Base-by-base conservation (phyloP, 192 early-diverging fungal genomes). In the Rhizoclosmatium sp. region DNA sequence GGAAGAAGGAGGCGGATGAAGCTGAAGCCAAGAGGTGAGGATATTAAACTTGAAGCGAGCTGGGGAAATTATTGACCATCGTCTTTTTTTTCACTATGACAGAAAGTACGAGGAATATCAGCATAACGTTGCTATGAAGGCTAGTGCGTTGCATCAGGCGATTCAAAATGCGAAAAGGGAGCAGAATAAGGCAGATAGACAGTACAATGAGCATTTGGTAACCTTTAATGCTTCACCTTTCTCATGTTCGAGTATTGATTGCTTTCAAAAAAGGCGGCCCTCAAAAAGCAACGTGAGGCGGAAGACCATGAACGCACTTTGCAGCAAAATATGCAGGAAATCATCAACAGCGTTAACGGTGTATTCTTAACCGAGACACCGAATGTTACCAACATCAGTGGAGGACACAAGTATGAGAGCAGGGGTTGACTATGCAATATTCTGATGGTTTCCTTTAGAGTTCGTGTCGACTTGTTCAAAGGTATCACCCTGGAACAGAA, bases 391-490 rank as follows among this genome's bases (percentile, higher is more conserved):
- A 82, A 84, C 76, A 88, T 88, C 41, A 77, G 76, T 45, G 87
- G 85, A 31, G 85, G 86, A 0, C 88, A 89, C 75, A 84, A 89
- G 87, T 89, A 67, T 47, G 69, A 69, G 9, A 65, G 12, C 9
- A 42, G 31, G 16, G 51, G 16, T 1, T 10, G 12, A 56, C 45
- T 14, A 23, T 42, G 21, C 10, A 2, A 4, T 10, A 21, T 58
- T 12, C 48, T 46, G 54, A 5, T 41, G 9, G 0, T 61, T 74
- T 14, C 65, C n/a, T 56, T 3, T 58, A 90, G 85, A 59, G 77
- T 90, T 41, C 79, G 89, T 4, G 88, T 89, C 21, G 89, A 91
- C 68, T 56, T 84, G 14, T 91, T 90, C 79, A 91, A 91, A 71
- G 89, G 88, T 58, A 87, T 91, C 65, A 89, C 86, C 0, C 51